Evolutionary conservation across 2,329 filamentous ascomycete species (phyloP).

Genomic region (Microsporum ferrugineum): DNA sequence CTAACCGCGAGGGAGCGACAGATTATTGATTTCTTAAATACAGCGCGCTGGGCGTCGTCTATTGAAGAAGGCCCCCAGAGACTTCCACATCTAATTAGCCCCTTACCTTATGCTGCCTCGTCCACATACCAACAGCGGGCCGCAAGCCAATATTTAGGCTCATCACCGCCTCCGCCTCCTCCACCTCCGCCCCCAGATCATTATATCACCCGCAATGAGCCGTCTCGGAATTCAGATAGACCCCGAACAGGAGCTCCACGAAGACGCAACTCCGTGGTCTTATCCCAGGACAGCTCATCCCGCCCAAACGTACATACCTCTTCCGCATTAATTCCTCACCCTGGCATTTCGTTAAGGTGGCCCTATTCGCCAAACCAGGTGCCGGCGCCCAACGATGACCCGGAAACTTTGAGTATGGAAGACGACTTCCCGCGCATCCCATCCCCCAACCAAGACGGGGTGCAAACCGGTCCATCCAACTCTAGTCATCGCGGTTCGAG

Average conservation of each 20-base stretch:
- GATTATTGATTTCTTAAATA: conserved; percentile 35
- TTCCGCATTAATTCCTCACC: conserved; percentile 20
- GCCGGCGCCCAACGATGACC: conserved; percentile 10
- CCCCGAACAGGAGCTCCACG: conserved; percentile 22
- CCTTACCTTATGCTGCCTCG: conserved; percentile 20
- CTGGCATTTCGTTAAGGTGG: conserved; percentile 29
- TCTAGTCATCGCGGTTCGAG: neutral
- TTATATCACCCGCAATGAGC: conserved; percentile 22
- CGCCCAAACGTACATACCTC: conserved; percentile 8
- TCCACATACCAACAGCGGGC: conserved; percentile 16
- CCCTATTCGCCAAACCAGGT: conserved; percentile 33
- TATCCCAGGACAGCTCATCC: conserved; percentile 26
- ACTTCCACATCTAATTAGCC: conserved; percentile 22
- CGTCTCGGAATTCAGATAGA: conserved; percentile 22
- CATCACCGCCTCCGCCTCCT: conserved; percentile 25
- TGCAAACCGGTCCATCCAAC: neutral
- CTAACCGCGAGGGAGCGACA: conserved; percentile 33
- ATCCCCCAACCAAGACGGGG: conserved; percentile 9
- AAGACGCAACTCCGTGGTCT: conserved; percentile 31
- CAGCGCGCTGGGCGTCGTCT: conserved; percentile 29
- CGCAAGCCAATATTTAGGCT: conserved; percentile 18
- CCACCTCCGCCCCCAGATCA: conserved; percentile 18
- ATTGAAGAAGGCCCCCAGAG: conserved; percentile 15
- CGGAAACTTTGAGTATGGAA: neutral
- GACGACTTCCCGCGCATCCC: conserved; percentile 17